phyloP scores from a whole-genome alignment of 257 asterid genomes.

The Anisodus acutangulus region DNA sequence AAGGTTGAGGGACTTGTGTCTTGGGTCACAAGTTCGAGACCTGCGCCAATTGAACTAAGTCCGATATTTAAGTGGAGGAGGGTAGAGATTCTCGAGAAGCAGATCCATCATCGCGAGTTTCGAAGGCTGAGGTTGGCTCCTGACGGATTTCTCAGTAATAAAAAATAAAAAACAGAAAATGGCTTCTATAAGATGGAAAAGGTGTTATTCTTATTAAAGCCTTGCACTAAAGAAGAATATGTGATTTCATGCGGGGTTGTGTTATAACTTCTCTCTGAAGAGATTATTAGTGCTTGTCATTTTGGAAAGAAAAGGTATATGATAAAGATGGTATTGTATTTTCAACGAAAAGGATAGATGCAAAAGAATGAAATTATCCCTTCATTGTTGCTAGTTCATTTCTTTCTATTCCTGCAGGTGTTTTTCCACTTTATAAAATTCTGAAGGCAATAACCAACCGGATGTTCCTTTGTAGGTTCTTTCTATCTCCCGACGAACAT shows the following conservation, averaged over 20 bases:
- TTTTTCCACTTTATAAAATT: slow-evolving; percentile 1
- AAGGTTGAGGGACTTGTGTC: too few relatives aligned
- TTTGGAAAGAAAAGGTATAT: not conserved
- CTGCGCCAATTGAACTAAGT: too few relatives aligned
- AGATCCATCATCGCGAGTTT: too few relatives aligned
- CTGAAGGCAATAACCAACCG: slow-evolving; percentile 15
- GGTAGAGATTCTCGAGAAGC: too few relatives aligned
- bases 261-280: not conserved
- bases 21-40: too few relatives aligned
- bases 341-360: not conserved
- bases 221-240: not conserved
- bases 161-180: too few relatives aligned
- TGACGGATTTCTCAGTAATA: too few relatives aligned
- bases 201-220: not conserved
- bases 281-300: not conserved
- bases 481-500: slow-evolving; percentile 84
- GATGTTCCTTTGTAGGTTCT: slow-evolving; percentile 58
- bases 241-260: not conserved
- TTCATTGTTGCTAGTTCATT: not conserved
- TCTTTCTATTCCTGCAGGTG: not conserved
- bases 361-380: not conserved
- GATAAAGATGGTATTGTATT: not conserved
- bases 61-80: too few relatives aligned
- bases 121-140: too few relatives aligned
- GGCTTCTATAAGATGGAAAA: not conserved